Base-by-base conservation (phyloP, 129 eudicot genomes). In the Centella asiatica region DNA sequence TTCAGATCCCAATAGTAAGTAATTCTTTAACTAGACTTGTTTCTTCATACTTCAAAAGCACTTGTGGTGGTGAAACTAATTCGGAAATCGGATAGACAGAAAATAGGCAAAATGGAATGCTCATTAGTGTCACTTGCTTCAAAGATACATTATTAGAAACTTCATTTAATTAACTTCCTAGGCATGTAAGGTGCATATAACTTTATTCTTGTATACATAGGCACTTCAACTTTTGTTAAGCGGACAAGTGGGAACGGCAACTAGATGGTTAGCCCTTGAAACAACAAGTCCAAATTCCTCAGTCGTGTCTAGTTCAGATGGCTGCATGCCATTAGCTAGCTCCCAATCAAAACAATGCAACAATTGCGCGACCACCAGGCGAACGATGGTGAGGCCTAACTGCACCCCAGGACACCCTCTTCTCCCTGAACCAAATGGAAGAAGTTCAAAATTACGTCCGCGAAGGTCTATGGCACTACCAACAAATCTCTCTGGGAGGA, bases 331-430 rank as follows among this genome's bases (percentile, higher is more conserved):
- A n/a, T 56, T n/a, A 8, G 62, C 42, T 1, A 56, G 62, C 57
- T 70, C 66, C 85, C 89, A 83, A 46, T 71, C 64, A 51, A 79
- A 76, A 50, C 82, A 67, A 66, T 83, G 82, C 23, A 72, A 66
- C 60, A 83, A 46, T 53, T 76, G 82, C 0, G 85, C 76, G 62
- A 78, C 53, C 34, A 76, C 66, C 0, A 82, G 28, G 19, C 64
- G 63, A 34, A 73, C 79, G 17, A 27, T 48, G 0, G 26, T 48
- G 2, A 79, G 44, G 3, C 80, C 82, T 4, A 83, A 51, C 7
- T 75, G 74, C 51, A 78, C 52, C 20, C 85, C 89, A 5, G 89
- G 89, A 60, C 89, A 83, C 1, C 74, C 77, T 44, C 85, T 65
- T 47, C 89, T 63, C 6, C 89, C 89, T 0, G 82, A 58, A 8